Conservation (phyloP, 1,139 yeast genomes). For the Yamadazyma triangularis region DNA sequence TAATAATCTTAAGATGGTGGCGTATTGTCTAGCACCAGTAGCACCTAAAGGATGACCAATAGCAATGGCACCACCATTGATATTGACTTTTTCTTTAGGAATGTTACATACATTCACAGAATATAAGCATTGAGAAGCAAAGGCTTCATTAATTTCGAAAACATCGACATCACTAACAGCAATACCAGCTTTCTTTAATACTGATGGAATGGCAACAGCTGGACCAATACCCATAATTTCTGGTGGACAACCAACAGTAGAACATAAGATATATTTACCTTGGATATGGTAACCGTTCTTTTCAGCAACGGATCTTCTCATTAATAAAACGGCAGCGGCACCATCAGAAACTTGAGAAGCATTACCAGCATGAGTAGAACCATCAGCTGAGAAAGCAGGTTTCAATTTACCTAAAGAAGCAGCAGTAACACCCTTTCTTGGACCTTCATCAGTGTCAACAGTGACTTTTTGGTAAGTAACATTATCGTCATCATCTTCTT, state of each 20-base stretch:
- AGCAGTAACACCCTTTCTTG: constrained; percentile 82
- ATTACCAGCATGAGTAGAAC: constrained; percentile 91
- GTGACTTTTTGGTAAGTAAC: constrained; percentile 35
- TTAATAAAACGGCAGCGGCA: constrained; percentile 83
- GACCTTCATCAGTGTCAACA: constrained; percentile 84
- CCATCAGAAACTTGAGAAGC: constrained; percentile 96
- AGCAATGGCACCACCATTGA: constrained; percentile 95
- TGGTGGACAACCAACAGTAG: constrained; percentile 89
- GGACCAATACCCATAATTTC: constrained; percentile 98
- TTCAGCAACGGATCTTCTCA: constrained; percentile 86
- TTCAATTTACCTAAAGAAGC: constrained; percentile 65
- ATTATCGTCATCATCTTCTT: constrained; percentile 48
- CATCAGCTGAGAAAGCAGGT: constrained; percentile 85
- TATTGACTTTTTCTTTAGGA: constrained; percentile 72
- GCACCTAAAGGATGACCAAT: constrained; percentile 95
- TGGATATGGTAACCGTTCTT: constrained; percentile 59
- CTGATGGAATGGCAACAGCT: constrained; percentile 85
- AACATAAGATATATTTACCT: constrained; percentile 74
- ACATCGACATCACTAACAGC: constrained; percentile 62
- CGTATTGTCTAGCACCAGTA: constrained; percentile 93
- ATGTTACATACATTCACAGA: constrained; percentile 64
- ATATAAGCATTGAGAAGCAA: constrained; percentile 89
- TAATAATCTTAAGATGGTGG: constrained; percentile 80
- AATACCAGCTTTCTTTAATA: constrained; percentile 63
- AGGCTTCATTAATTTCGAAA: constrained; percentile 92